Conservation (phyloP, 1,284 basidiomycete species). For the Agaricales sp. region DNA sequence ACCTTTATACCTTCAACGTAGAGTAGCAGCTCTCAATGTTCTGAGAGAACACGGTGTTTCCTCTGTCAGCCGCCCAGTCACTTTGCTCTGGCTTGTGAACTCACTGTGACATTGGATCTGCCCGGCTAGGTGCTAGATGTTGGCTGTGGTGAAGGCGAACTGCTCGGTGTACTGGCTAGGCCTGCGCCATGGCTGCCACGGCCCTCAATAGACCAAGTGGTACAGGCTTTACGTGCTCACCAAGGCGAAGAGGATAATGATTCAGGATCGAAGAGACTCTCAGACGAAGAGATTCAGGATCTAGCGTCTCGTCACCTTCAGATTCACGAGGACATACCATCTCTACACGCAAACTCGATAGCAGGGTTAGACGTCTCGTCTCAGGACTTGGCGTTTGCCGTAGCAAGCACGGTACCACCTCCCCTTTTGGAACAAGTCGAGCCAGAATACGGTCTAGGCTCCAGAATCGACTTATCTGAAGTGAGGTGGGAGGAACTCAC, state of each 20-base stretch:
- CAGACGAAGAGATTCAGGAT: conserved; percentile 8
- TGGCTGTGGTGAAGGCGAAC: conserved; percentile 71
- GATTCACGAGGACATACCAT: conserved; percentile 35
- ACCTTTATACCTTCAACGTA: conserved; percentile 57
- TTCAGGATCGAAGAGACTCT: neutral
- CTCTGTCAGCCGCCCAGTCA: conserved; percentile 30
- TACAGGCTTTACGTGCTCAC: neutral
- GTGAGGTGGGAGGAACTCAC: conserved; percentile 67
- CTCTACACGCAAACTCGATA: conserved; percentile 49
- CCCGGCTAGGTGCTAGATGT: conserved; percentile 58
- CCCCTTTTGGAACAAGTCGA: conserved; percentile 15
- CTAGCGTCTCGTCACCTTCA: conserved; percentile 17
- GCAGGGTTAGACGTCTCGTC: conserved; percentile 59
- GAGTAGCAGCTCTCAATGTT: conserved; percentile 60
- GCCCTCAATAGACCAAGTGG: conserved; percentile 11
- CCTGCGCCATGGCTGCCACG: conserved; percentile 56
- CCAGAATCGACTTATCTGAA: conserved; percentile 16
- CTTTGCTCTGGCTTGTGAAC: no score
- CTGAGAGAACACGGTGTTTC: conserved; percentile 49
- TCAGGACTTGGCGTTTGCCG: conserved; percentile 40
- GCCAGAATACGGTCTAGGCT: conserved; percentile 9
- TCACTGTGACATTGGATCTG: conserved; percentile 2
- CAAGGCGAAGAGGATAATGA: neutral
- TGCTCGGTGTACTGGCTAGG: conserved; percentile 60
- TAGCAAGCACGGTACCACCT: conserved; percentile 29